phyloP scores from a whole-genome alignment of 2,329 filamentous ascomycete species.

The Exutisphaerella laricina region DNA sequence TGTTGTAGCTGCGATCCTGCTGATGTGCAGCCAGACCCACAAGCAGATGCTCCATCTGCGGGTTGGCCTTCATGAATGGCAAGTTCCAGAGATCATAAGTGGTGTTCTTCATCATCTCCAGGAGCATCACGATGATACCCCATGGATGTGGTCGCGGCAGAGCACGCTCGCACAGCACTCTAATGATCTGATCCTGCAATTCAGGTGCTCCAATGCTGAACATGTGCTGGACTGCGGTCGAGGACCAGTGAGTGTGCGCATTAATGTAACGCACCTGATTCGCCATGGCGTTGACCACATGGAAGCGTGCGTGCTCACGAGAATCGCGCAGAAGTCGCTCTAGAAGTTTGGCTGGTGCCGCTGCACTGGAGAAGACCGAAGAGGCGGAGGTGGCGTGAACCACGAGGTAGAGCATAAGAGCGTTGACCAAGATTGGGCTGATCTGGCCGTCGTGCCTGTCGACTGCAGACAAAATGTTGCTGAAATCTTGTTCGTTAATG shows the following conservation, averaged over 20 bases:
- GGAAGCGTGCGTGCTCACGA: conserved; percentile 73
- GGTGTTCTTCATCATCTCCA: conserved; percentile 87
- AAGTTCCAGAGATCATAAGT: conserved; percentile 89
- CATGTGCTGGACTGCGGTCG: conserved; percentile 73
- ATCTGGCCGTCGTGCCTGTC: conserved; percentile 44
- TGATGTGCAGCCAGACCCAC: conserved; percentile 27
- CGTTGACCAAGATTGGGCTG: conserved; percentile 62
- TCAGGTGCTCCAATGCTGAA: conserved; percentile 65
- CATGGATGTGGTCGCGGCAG: conserved; percentile 91
- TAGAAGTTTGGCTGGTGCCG: conserved; percentile 65
- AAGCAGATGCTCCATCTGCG: conserved; percentile 59
- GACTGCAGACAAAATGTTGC: conserved; percentile 69
- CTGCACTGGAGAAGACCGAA: conserved; percentile 58
- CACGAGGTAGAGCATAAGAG: conserved; percentile 77
- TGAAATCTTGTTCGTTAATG: conserved; percentile 66
- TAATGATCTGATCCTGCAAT: conserved; percentile 84
- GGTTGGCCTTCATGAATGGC: conserved; percentile 82
- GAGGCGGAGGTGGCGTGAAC: conserved; percentile 61
- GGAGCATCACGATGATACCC: conserved; percentile 81
- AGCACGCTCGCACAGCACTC: conserved; percentile 80
- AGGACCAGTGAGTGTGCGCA: conserved; percentile 88
- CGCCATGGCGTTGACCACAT: conserved; percentile 74
- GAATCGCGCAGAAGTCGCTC: conserved; percentile 72
- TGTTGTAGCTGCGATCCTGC: conserved; percentile 6
- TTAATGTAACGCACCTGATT: conserved; percentile 92